These are phyloP conservation scores for Apiospora pterosperma DNA, from an alignment of 2,329 filamentous ascomycete genomes.

Conservation along the genomic window DNA sequence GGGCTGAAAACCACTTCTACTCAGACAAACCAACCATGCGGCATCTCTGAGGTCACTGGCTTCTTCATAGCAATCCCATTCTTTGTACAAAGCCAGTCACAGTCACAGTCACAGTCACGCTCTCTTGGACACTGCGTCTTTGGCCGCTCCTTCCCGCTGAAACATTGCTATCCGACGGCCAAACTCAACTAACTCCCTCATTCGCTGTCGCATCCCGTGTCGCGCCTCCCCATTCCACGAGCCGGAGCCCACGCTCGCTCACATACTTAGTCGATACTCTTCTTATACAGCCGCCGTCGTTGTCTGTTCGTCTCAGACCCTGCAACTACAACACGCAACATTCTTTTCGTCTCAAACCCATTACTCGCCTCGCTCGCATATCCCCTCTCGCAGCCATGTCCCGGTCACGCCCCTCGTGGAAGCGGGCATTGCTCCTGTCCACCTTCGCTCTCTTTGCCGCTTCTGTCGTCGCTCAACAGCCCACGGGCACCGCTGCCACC, in stretches of 20 bases:
- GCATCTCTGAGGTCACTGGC: neutral
- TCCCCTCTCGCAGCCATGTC: neutral
- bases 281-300: neutral
- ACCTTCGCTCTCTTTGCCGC: conserved; percentile 9
- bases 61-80: neutral
- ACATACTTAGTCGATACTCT: neutral
- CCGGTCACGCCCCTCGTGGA: conserved; percentile 2
- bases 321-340: neutral
- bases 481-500: conserved; percentile 10
- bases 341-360: neutral
- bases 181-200: neutral
- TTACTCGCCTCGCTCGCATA: neutral
- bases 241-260: neutral
- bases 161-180: neutral
- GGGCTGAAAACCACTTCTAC: neutral
- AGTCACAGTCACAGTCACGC: neutral
- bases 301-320: neutral
- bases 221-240: neutral
- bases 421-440: conserved; percentile 13
- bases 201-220: neutral
- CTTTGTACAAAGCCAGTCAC: neutral
- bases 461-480: conserved; percentile 11
- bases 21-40: neutral
- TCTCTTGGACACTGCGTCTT: neutral
- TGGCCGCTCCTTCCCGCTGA: neutral